Conservation (phyloP, 148 eudicot species). For the Salicornia ramosissima region DNA sequence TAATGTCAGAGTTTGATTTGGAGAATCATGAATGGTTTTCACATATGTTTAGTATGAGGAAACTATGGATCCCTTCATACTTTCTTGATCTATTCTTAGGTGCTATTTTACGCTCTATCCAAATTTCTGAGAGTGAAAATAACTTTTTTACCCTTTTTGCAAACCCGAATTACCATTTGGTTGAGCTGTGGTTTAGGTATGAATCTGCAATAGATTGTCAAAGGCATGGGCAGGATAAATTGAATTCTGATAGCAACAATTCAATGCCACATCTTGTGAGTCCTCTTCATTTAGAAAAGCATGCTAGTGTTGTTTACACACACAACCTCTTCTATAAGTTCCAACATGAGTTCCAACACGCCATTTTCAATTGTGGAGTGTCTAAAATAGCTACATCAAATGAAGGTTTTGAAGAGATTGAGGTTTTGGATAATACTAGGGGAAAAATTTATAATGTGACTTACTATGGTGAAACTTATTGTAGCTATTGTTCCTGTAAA, state of each 20-base stretch:
- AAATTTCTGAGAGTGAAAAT: not conserved
- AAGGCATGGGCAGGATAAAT: not conserved
- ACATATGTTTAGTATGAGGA: not conserved
- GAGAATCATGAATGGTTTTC: not conserved
- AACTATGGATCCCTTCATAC: not conserved
- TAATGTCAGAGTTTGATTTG: not conserved
- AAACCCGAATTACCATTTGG: not conserved
- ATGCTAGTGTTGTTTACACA: not conserved
- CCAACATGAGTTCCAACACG: not conserved
- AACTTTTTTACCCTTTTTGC: not conserved
- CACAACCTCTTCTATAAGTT: not conserved
- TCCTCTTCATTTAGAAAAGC: not conserved
- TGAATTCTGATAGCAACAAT: not conserved
- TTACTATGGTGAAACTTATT: not conserved
- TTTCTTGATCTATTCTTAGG: not conserved
- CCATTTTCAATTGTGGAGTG: not conserved
- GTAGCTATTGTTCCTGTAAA: not conserved
- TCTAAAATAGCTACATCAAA: not conserved
- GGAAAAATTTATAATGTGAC: not conserved
- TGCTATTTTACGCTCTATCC: not conserved
- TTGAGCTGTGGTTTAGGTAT: not conserved
- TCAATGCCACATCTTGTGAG: not conserved
- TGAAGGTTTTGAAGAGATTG: not conserved
- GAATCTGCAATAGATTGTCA: not conserved
- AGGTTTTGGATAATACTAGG: not conserved